Base-by-base conservation (phyloP, 2,329 filamentous ascomycete genomes). In the Fusarium heterosporum region DNA sequence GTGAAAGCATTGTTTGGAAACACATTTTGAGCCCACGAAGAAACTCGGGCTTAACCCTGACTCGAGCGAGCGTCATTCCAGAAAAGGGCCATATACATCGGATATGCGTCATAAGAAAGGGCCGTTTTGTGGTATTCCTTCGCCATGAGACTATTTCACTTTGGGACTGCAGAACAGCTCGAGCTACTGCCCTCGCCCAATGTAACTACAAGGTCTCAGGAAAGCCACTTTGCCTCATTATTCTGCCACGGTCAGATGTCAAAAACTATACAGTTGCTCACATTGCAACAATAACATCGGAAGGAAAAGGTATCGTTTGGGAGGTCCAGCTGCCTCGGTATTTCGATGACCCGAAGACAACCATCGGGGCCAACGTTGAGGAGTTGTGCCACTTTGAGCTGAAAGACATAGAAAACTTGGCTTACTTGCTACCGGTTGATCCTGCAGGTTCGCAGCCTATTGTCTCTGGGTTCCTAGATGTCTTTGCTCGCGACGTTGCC, bases 401-500 rank as follows among this genome's bases (percentile, higher is more conserved):
- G 4, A 85, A 88, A 1, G 82, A 82, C 17, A 79, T 81, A 0
- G 84, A 87, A n/a, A 84, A 86, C 48, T 76, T 90, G 42, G 84
- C 86, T 14, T 89, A 89, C 66, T 84, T 97, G 17, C 81, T 97
- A 11, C 92, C 93, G 0, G 93, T 97, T 45, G 94, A 97, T 72
- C 93, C 93, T 49, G 93, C 93, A 2, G 94, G 93, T 2, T 89
- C 90, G 12, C 82, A 86, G 38, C 87, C 89, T 2, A 84, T 89
- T 4, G 86, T 89, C 12, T 92, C 92, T 6, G 92, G 90, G 1
- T 96, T 93, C 65, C 84, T 97, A 30, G 93, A 97, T 76, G 87
- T 92, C 0, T 97, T 97, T 76, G 91, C 93, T 12, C 88, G 90
- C 38, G 93, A 97, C 74, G 88, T 96, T 48, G 93, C 93, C 13